Base-by-base conservation (phyloP, 495 filamentous ascomycete species). In the Lepraria neglecta region DNA sequence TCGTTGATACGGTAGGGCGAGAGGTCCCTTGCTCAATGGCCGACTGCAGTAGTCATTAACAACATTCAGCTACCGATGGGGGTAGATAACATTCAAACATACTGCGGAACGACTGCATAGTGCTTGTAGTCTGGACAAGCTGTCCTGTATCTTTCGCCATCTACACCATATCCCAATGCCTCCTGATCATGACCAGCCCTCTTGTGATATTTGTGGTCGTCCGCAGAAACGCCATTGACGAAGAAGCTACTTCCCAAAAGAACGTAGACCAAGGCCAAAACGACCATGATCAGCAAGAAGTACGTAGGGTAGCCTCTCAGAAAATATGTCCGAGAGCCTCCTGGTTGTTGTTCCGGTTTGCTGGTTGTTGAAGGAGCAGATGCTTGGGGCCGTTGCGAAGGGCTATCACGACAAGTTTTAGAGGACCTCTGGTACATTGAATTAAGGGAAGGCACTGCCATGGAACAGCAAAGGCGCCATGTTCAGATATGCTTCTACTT, bases 1-100 rank as follows among this genome's bases (percentile, higher is more conserved):
- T 50, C 94, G 82, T 72, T 99, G 94, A 73, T 84, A 97, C n/a
- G 94, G 92, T 5, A 99, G 80, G 19, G 79, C 77, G 67, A 95
- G 78, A 10, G 84, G 84, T 3, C 94, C 95, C 17, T 84, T 80
- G 73, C 89, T 94, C 61, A 85, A 83, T 12, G 94, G 92, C 33
- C 77, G 78, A 70, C 89, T 91, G 35, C 14, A 47, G 14, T 11
- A 17, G 6, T 17, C 19, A 33, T 68, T 43, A 64, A 53, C 48
- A 10, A 31, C 7, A 27, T 47, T 53, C 28, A 46, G 33, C 33
- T 24, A 24, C 15, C 21, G 30, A 30, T 30, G 12, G 38, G n/a
- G 58, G 24, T 43, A 28, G 44, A 14, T 50, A 4, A 12, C 27
- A 21, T 38, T 54, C 6, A 52, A 56, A 71, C 77, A 67, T 70